phyloP scores from a whole-genome alignment of 2,329 filamentous ascomycete genomes.

The Fusarium xylarioides region DNA sequence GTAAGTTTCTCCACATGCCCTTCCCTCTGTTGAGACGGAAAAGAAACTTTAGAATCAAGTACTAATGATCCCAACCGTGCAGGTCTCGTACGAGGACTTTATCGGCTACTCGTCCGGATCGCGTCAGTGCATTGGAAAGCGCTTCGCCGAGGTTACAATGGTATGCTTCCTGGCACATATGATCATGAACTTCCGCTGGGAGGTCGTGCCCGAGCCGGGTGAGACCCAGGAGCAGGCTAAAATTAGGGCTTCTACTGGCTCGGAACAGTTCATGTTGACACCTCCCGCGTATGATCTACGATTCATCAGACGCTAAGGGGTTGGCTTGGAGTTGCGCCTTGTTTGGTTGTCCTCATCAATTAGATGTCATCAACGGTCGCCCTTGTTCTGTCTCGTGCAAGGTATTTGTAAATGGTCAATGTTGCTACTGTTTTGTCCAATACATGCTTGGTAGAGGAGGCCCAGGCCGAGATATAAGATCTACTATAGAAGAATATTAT shows the following conservation, averaged over 20 bases:
- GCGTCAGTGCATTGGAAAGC: background rate
- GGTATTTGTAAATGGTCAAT: rapidly evolving
- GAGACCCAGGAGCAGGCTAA: background rate
- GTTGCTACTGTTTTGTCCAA: rapidly evolving
- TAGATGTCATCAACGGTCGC: background rate
- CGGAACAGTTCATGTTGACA: background rate
- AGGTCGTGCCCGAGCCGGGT: background rate
- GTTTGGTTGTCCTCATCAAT: background rate
- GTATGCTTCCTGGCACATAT: background rate
- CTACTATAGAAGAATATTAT: background rate
- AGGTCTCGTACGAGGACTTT: background rate
- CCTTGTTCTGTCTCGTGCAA: rapidly evolving
- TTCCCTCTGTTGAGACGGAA: background rate
- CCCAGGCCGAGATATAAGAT: rapidly evolving
- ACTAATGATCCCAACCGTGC: background rate
- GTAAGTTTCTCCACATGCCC: background rate
- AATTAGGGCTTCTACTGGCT: background rate
- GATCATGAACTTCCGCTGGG: background rate
- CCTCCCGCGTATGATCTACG: background rate
- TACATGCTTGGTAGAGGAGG: background rate
- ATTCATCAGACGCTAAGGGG: background rate
- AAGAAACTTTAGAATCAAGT: background rate
- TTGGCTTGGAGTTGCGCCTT: rapidly evolving
- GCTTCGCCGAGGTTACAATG: background rate
- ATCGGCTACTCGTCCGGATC: background rate